Evolutionary conservation across 106 monocot species (phyloP).

Genomic region (Xerophyta viscosa): DNA sequence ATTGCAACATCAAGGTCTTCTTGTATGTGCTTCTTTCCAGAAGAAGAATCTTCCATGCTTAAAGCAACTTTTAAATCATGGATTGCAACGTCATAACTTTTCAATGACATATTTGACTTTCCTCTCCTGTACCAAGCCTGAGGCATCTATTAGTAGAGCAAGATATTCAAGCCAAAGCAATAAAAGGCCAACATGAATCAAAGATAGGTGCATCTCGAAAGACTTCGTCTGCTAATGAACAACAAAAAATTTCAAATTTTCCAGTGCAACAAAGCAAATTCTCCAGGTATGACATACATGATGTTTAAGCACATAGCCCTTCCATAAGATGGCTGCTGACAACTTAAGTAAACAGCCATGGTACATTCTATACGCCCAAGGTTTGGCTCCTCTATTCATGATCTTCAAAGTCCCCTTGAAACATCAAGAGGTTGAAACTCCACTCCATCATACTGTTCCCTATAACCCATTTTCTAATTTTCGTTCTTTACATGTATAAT

Average conservation of each 20-base stretch:
- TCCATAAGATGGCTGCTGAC: no score
- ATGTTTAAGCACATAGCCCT: no score
- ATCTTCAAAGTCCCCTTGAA: no score
- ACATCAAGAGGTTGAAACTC: no score
- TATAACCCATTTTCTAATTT: no score
- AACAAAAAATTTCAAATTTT: not conserved
- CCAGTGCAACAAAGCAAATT: not conserved
- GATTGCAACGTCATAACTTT: conserved; percentile 43
- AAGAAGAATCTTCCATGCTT: conserved; percentile 41
- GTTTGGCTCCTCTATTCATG: no score
- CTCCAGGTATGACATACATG: not conserved
- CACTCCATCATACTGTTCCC: no score
- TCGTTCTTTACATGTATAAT: no score
- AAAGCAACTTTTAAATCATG: conserved; percentile 69
- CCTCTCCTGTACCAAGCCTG: conserved; percentile 95
- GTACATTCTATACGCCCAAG: no score
- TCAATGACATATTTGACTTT: conserved; percentile 56
- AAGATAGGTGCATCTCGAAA: not conserved
- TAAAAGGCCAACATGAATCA: not conserved
- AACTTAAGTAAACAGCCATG: no score
- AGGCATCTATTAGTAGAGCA: not conserved
- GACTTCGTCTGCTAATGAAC: not conserved
- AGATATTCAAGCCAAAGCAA: not conserved
- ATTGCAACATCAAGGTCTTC: conserved; percentile 39
- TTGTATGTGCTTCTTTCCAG: conserved; percentile 61